Base-by-base conservation (phyloP, 495 filamentous ascomycete genomes). In the Cryomyces minteri region DNA sequence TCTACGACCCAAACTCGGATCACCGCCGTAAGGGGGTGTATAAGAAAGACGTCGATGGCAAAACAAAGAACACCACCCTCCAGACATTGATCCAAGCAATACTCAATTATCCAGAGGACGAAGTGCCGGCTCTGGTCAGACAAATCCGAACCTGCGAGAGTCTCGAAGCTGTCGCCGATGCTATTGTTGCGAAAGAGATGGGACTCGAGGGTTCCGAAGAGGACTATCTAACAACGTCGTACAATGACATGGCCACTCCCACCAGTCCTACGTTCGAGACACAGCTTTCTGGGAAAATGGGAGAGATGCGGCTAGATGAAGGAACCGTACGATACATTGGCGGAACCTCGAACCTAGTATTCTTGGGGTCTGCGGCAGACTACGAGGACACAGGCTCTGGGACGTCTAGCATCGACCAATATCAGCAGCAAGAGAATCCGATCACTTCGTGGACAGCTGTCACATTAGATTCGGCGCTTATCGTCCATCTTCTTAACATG, bases 21-120 rank as follows among this genome's bases (percentile, higher is more conserved):
- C 86, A 94, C 58, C 81, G 90, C 40, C 77, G 90, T 12, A 98
- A 96, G 59, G 90, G 90, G 41, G 90, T 95, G 7, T 95, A 94
- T 60, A 88, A 86, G 61, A 85, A 94, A 61, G 87, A 94, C 60
- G 80, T 87, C 40, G 87, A 94, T 60, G 83, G 79, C 52, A 84
- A 88, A 56, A 88, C 87, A 14, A 73, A 73, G 44, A 88, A 83
- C 56, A 83, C 83, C 32, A 98, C 90, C 9, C 67, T 96, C 29
- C 82, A 95, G 56, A 88, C 87, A 6, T 65, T 98, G 30, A 77
- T 98, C 42, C 83, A 95, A 59, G 92, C 90, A 28, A 82, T 98
- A 45, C 66, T 98, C 31, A 94, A 94, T 57, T 82, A 82, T 31
- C 73, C 80, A 41, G 80, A 87, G 51, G 83, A 92, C 10, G 82